Base-by-base conservation (phyloP, 805 yeast species). In the Zygosaccharomyces bisporus region DNA sequence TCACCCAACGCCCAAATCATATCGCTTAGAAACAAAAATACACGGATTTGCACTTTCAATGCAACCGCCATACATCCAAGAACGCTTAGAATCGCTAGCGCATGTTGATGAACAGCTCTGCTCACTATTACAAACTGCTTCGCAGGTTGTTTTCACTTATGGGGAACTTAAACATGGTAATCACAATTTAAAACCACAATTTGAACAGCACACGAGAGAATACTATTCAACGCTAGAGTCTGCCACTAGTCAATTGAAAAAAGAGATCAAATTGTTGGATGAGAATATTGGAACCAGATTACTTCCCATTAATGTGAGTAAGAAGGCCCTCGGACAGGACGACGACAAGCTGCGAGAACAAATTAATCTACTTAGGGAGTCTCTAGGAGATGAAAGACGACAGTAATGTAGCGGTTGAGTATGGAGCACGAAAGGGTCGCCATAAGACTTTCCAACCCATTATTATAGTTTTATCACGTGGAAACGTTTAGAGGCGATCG, bases 311-410 rank as follows among this genome's bases (percentile, higher is more conserved):
- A 56, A 51, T 31, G 60, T 60, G 9, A 59, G 54, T 41, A 63
- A 63, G 51, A 58, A 57, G 38, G 64, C 65, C 12, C 40, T 54
- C 1, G 66, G 64, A 6, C 67, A 62, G 42, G 67, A 62, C 43
- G 60, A 60, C 30, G 65, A 58, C 34, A 62, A 62, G 43, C 36
- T 63, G 45, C 38, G 44, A 16, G 66, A 61, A 33, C 67, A 62
- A 36, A 41, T 56, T 16, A 38, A 36, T 6, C 36, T 54, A 6
- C 46, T 61, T 24, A 46, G 44, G 36, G 47, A 49, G 4, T 32
- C 46, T 2, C 29, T 55, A 19, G 20, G 44, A 9, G 36, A 31
- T 3, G 21, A 34, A 3, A 21, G 21, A 17, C 20, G 32, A 13
- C 27, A 37, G 14, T 25, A 37, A 20, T 17, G 18, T 17, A 4